phyloP scores from a whole-genome alignment of 805 yeast species.

The Kodamaea hsintzibuensis region DNA sequence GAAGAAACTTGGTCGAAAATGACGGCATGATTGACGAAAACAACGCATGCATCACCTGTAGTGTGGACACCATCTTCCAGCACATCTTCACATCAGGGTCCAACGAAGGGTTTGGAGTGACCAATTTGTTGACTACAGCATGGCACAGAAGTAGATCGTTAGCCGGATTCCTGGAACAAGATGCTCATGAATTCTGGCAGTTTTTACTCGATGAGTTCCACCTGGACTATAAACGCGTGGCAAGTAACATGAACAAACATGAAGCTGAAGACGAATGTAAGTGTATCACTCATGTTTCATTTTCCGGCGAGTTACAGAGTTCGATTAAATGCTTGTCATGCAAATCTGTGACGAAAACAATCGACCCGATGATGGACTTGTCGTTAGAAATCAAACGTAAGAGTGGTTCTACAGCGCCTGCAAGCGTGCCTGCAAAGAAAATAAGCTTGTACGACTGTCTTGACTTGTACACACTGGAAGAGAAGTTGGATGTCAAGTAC shows the following conservation, averaged over 20 bases:
- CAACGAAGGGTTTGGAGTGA: slow-evolving; percentile 75
- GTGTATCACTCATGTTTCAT: slow-evolving; percentile 81
- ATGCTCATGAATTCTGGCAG: slow-evolving; percentile 98
- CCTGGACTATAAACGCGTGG: slow-evolving; percentile 32
- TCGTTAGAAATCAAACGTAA: slow-evolving; percentile 65
- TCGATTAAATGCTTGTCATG: slow-evolving; percentile 76
- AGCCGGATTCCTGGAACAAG: slow-evolving; percentile 97
- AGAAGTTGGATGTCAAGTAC: slow-evolving; percentile 72
- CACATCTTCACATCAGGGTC: slow-evolving; percentile 68
- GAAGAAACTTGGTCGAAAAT: slow-evolving; percentile 5
- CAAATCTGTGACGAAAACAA: slow-evolving; percentile 59
- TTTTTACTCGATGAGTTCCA: slow-evolving; percentile 86
- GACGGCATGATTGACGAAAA: slow-evolving; percentile 27
- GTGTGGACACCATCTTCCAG: slow-evolving; percentile 74
- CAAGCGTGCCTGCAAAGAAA: slow-evolving; percentile 15
- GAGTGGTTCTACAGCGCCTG: slow-evolving; percentile 11
- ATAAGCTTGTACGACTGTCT: slow-evolving; percentile 61
- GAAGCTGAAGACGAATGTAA: slow-evolving; percentile 44
- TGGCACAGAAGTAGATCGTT: slow-evolving; percentile 83
- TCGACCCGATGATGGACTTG: slow-evolving; percentile 88
- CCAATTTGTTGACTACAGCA: slow-evolving; percentile 76
- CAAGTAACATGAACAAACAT: slow-evolving; percentile 3
- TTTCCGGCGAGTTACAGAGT: slow-evolving; percentile 81
- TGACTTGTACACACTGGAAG: slow-evolving; percentile 73
- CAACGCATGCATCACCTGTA: slow-evolving; percentile 75